Conservation (phyloP, 2,329 filamentous ascomycete genomes). For the Ophiostoma triangulosporum region DNA sequence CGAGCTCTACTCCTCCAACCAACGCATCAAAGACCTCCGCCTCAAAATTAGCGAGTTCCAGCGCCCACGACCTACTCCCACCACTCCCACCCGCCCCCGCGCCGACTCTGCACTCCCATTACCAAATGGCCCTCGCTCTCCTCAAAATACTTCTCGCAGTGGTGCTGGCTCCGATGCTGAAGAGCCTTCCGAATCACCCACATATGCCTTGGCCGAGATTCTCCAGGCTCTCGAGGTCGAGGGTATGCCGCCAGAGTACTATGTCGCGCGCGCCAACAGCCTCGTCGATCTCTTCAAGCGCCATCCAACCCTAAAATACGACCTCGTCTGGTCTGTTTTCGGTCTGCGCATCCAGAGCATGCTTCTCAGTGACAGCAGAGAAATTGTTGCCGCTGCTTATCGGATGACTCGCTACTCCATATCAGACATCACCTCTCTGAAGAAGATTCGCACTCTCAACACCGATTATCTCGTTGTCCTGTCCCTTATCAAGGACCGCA, state of each 20-base stretch:
- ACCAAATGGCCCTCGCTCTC: conserved; percentile 37
- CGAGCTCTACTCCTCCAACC: conserved; percentile 80
- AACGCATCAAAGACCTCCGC: conserved; percentile 48
- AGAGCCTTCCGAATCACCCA: conserved; percentile 70
- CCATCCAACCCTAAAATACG: conserved; percentile 87
- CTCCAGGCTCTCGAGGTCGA: conserved; percentile 79
- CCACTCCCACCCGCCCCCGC: conserved; percentile 39
- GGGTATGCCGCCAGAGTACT: conserved; percentile 84
- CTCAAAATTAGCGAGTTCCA: conserved; percentile 48
- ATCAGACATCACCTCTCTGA: conserved; percentile 77
- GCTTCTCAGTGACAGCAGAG: conserved; percentile 87
- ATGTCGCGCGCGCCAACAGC: conserved; percentile 82
- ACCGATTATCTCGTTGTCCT: conserved; percentile 87
- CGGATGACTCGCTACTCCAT: conserved; percentile 88
- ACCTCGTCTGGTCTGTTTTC: conserved; percentile 91
- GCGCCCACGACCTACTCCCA: conserved; percentile 32
- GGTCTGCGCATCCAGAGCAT: conserved; percentile 88
- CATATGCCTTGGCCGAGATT: conserved; percentile 78
- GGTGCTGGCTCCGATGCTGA: conserved; percentile 50
- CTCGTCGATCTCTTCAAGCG: conserved; percentile 94
- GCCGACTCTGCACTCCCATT: conserved; percentile 31
- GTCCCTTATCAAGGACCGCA: conserved; percentile 88
- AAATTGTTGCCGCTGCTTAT: conserved; percentile 91
- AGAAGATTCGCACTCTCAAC: conserved; percentile 74
- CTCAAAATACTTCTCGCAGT: conserved; percentile 40